These are phyloP conservation scores for Cokeromyces recurvatus DNA, from an alignment of 371 early-diverging fungal genomes.

Conservation along the genomic window DNA sequence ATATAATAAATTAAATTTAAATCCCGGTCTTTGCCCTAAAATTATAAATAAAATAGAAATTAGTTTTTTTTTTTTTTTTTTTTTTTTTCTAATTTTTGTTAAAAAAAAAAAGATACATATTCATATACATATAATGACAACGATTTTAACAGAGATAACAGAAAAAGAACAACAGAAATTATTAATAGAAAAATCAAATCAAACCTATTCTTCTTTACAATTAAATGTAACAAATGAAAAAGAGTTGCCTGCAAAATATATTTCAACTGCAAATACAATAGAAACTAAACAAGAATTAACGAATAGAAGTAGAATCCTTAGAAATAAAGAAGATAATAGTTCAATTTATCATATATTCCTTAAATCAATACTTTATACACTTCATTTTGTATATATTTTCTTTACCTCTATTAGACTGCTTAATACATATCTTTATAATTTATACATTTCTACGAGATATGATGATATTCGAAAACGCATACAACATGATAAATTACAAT, in stretches of 20 bases:
- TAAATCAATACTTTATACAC: constrained; percentile 10
- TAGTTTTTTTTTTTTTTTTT: not conserved
- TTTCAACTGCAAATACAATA: not conserved
- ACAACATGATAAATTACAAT: constrained; percentile 21
- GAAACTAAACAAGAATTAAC: constrained; percentile 6
- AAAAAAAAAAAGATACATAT: too few species aligned
- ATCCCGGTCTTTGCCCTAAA: not conserved
- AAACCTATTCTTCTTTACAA: too few species aligned
- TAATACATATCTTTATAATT: constrained; percentile 1
- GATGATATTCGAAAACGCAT: too few species aligned
- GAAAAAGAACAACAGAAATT: not conserved
- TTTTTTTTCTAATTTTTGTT: not conserved
- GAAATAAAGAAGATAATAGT: not conserved
- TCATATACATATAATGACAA: constrained; percentile 1
- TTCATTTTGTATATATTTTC: constrained; percentile 25
- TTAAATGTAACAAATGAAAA: too few species aligned
- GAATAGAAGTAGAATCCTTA: constrained; percentile 6
- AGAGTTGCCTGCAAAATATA: constrained; percentile 3
- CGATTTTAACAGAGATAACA: constrained; percentile 3
- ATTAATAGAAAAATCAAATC: not conserved
- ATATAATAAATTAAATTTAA: constrained; percentile 1
- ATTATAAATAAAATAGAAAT: not conserved
- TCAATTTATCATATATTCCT: constrained; percentile 4
- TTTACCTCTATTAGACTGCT: constrained; percentile 13
- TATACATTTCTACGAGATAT: too few species aligned